These are phyloP conservation scores for Coffea canephora DNA, from an alignment of 257 asterid species.

Conservation along the genomic window DNA sequence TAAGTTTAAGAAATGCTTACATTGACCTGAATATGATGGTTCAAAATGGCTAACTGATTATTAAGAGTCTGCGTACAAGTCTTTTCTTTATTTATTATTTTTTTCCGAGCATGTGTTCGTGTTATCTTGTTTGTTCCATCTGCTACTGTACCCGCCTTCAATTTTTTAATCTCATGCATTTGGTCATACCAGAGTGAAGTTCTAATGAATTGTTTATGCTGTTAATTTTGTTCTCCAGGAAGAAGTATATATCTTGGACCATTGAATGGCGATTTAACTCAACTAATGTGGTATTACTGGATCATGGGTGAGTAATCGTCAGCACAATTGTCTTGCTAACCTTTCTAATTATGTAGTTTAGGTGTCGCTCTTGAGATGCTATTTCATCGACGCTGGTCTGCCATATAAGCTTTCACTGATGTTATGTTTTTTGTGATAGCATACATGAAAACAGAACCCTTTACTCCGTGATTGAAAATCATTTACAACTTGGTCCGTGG, in stretches of 20 bases:
- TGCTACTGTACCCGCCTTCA: background rate
- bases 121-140: no score
- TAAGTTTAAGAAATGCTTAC: background rate
- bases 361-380: background rate
- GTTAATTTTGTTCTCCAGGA: conserved; percentile 44
- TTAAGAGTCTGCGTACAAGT: conserved; percentile 1
- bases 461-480: conserved; percentile 58
- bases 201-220: conserved; percentile 2
- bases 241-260: conserved; percentile 81
- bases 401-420: no score
- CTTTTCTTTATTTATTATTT: background rate
- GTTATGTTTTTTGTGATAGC: conserved; percentile 37
- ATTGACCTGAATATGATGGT: background rate
- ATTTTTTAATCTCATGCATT: background rate
- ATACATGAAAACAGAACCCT: conserved; percentile 58
- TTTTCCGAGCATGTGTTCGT: background rate
- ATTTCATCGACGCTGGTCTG: background rate
- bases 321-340: background rate
- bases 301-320: conserved; percentile 65
- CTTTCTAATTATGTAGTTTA: background rate
- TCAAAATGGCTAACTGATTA: conserved; percentile 1
- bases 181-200: background rate
- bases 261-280: conserved; percentile 83
- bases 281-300: conserved; percentile 60
- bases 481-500: conserved; percentile 81